Base-by-base conservation (phyloP, 768 basidiomycete genomes). In the Rhizopogon rudus region DNA sequence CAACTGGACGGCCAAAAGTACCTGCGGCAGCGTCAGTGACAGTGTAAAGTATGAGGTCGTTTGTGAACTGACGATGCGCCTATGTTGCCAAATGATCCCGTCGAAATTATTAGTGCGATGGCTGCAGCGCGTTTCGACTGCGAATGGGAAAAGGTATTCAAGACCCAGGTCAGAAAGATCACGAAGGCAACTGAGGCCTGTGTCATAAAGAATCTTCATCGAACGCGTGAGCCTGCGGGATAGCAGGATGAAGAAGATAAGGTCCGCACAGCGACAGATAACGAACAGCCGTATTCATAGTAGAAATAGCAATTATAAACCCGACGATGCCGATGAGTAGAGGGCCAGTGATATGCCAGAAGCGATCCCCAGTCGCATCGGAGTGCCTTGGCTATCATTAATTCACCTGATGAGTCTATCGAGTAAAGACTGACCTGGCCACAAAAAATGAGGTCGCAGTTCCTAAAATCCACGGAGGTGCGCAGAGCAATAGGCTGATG, bases 91-190 rank as follows among this genome's bases (percentile, higher is more conserved):
- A 89, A 76, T 62, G 90, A 84, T 12, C 84, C 86, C 63, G 90
- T 81, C 33, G 86, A 82, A 67, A 91, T 92, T 63, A 92, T 81
- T 53, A 88, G 69, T 1, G 91, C 92, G 41, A 95, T 75, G 16
- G 85, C 86, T n/a, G 92, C 86, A 8, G 91, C 88, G 6, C 92
- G 84, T 69, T 93, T 93, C 17, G 86, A 81, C 3, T 90, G 82
- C 25, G 92, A 83, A 16, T 85, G 81, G 17, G 89, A 84, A 69
- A 95, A 75, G 10, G 77, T 75, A 59, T 76, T 80, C 51, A 75
- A 75, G 49, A 79, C 71, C 81, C 78, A 79, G 16, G 77, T 68
- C 63, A 73, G 71, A 62, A 88, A 83, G 55, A 79, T 78, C 54
- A 90, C 81, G 67, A 84, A 88, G 3, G 80, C 88, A 5, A 84